Evolutionary conservation across 179 eudicot genomes (phyloP), one percentile per base, ranked within the genome.

Genomic region (Silene coronaria): DNA sequence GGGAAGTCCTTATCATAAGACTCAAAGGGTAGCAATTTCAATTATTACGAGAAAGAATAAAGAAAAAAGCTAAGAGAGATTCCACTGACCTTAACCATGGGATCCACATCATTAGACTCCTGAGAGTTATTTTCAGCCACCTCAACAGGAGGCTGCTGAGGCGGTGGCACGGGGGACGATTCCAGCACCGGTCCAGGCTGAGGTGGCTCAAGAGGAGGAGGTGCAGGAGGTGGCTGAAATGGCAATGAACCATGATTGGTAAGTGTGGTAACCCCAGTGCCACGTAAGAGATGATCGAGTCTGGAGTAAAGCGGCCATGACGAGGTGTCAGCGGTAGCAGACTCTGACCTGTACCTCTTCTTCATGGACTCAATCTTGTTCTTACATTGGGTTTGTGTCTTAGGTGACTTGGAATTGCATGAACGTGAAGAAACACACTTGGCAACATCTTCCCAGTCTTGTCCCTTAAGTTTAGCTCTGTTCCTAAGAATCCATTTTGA

Each of bases 311-410:
- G 88, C 24, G 90, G 99, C 99, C 99, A 95, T 2, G 97, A 85
- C 0, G 95, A 88, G 0, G 79, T 80, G n/a, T 88, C 93, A 55
- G 86, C 72, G 8, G 89, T 71, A 8, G 94, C 90, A 27, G 96
- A 90, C 84, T 95, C 99, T 1, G 97, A 87, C 51, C 99, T 81
- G 64, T 92, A 95, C 81, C 97, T 80, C 83, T 95, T 95, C 87
- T 95, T 95, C 99, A 95, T 95, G 26, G 97, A 91, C 87, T 95
- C 99, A 55, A 95, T 92, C 88, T 95, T 95, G 80, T 95, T 95
- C 91, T 95, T 95, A 62, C 99, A 95, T 79, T 95, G 99, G 1
- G 96, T 92, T 65, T 86, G 97, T 3, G 99, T 88, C 82, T 92
- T 95, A 0, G 89, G 82, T 3, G 96, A 85, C 84, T 92, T 95